Conservation (phyloP, 768 basidiomycete genomes). For the Amanita rubescens region DNA sequence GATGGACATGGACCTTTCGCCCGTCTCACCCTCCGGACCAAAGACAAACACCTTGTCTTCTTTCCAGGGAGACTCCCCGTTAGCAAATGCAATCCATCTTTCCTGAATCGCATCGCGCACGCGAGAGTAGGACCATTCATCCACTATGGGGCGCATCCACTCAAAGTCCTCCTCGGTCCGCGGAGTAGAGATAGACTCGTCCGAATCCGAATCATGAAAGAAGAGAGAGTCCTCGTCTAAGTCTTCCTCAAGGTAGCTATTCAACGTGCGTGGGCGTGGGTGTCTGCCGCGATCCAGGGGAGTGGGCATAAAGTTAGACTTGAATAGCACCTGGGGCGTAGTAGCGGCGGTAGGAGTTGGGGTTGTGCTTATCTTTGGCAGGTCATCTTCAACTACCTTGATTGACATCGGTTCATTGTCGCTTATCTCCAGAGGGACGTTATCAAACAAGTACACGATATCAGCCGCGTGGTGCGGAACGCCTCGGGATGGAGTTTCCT, state of each 20-base stretch:
- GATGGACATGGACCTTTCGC: constrained; percentile 57
- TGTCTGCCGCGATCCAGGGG: background rate
- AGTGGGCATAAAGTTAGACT: background rate
- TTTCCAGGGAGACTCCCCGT: constrained; percentile 68
- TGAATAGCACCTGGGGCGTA: background rate
- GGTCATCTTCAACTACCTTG: constrained; percentile 24
- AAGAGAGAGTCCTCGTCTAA: constrained; percentile 1
- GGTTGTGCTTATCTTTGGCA: constrained; percentile 21
- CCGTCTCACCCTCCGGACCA: constrained; percentile 76
- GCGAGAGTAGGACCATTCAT: constrained; percentile 57
- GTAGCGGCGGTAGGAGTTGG: constrained; percentile 8
- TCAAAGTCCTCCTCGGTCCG: constrained; percentile 24
- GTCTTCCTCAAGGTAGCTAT: background rate
- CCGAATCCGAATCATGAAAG: constrained; percentile 11
- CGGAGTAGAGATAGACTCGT: constrained; percentile 7
- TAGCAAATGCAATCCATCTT: constrained; percentile 68
- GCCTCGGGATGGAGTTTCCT: constrained; percentile 61
- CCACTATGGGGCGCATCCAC: constrained; percentile 54
- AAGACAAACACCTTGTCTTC: constrained; percentile 70
- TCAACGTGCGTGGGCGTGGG: background rate
- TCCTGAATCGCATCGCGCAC: constrained; percentile 68
- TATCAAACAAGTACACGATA: constrained; percentile 75
- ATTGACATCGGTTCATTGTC: constrained; percentile 10
- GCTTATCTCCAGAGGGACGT: constrained; percentile 44
- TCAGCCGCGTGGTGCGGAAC: constrained; percentile 67